phyloP scores from a whole-genome alignment of 371 early-diverging fungal genomes.

The Rhizopus sp. region DNA sequence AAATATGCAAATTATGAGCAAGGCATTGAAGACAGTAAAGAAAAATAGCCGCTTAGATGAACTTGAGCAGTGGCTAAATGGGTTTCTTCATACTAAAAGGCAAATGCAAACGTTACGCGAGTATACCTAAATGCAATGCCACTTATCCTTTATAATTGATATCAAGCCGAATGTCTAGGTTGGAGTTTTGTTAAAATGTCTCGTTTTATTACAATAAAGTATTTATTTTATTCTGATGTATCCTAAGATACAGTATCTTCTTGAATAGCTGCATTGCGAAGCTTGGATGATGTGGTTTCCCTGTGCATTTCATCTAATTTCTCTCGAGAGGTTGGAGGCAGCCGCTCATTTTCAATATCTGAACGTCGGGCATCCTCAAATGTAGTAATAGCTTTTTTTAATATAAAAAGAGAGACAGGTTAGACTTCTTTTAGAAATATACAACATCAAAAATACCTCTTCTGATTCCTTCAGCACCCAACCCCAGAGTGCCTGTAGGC shows the following conservation, averaged over 20 bases:
- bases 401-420: not conserved
- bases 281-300: conserved; percentile 45
- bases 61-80: not conserved
- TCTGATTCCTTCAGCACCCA: conserved; percentile 91
- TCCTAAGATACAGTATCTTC: no score
- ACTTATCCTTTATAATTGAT: no score
- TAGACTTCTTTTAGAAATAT: not conserved
- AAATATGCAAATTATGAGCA: not conserved
- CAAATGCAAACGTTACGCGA: no score
- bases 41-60: not conserved
- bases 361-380: conserved; percentile 92
- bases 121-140: no score
- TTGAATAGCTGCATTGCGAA: conserved; percentile 15
- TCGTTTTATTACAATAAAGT: no score
- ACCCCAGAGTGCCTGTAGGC: conserved; percentile 83
- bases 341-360: conserved; percentile 89
- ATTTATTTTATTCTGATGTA: no score
- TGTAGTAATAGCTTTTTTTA: conserved; percentile 69
- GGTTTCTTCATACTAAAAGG: not conserved
- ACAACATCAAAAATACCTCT: conserved; percentile 48
- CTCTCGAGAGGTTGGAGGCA: conserved; percentile 77
- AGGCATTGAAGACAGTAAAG: not conserved
- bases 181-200: no score
- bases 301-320: conserved; percentile 39
- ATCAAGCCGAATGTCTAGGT: no score